These are phyloP conservation scores for Colletotrichum shisoi DNA, from an alignment of 2,329 filamentous ascomycete species.

Conservation along the genomic window DNA sequence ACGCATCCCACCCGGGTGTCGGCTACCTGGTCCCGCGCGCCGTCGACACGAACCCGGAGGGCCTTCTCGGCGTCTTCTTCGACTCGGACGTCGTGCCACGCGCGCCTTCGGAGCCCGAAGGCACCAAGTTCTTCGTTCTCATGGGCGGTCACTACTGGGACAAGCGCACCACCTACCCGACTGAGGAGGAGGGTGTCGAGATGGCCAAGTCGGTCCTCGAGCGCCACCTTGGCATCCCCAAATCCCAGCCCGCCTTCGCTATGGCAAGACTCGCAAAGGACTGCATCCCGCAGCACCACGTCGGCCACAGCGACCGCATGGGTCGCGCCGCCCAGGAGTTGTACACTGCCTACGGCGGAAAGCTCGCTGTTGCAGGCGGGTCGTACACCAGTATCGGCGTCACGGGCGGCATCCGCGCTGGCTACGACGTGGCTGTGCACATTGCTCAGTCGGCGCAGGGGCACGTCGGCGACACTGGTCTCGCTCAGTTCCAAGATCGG, in stretches of 20 bases:
- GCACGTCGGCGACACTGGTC: conserved; percentile 48
- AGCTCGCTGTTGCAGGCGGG: conserved; percentile 69
- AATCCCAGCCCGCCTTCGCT: conserved; percentile 65
- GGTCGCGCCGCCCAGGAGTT: conserved; percentile 64
- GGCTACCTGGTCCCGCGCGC: conserved; percentile 89
- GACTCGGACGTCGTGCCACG: conserved; percentile 69
- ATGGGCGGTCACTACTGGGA: conserved; percentile 94
- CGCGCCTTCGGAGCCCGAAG: conserved; percentile 45
- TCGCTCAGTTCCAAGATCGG: conserved; percentile 43
- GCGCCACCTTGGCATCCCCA: conserved; percentile 76
- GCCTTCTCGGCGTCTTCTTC: conserved; percentile 89
- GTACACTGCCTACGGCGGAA: conserved; percentile 63
- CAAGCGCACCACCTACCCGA: conserved; percentile 75
- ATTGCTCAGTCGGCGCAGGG: conserved; percentile 44
- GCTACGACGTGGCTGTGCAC: conserved; percentile 53
- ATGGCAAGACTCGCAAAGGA: conserved; percentile 67
- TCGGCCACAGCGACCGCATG: conserved; percentile 76
- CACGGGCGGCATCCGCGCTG: conserved; percentile 61
- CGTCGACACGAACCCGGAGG: conserved; percentile 79
- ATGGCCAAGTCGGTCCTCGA: conserved; percentile 76
- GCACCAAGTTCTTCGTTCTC: conserved; percentile 78
- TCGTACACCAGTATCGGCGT: conserved; percentile 63
- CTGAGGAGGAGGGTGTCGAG: conserved; percentile 68
- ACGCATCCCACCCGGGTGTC: conserved; percentile 73
- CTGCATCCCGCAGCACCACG: conserved; percentile 89